These are phyloP conservation scores for Bombardia bombarda DNA, from an alignment of 495 filamentous ascomycete genomes.

Conservation along the genomic window DNA sequence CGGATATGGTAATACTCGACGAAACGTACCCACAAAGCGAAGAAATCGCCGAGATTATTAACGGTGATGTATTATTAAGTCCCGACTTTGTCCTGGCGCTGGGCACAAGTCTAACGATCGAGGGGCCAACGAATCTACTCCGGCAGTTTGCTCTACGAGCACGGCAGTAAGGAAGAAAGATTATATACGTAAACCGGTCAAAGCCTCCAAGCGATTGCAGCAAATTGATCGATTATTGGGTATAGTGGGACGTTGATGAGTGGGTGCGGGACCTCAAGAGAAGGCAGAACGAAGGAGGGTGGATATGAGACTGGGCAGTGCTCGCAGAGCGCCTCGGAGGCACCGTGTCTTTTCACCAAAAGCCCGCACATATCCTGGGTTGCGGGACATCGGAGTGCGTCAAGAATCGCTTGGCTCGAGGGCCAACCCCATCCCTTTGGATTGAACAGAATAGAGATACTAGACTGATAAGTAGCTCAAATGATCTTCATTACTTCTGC, in stretches of 20 bases:
- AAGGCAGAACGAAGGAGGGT: background rate
- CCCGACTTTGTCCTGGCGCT: background rate
- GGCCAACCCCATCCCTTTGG: too few relatives aligned
- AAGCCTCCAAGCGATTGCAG: conserved; percentile 1
- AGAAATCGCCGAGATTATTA: background rate
- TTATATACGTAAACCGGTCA: background rate
- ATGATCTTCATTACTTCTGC: too few relatives aligned
- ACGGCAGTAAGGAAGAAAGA: background rate
- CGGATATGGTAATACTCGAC: background rate
- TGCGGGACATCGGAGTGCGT: too few relatives aligned
- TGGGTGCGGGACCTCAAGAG: background rate
- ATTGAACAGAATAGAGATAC: too few relatives aligned
- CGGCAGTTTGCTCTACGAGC: background rate
- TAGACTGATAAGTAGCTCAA: too few relatives aligned
- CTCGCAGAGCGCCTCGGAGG: background rate
- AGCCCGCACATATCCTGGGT: too few relatives aligned
- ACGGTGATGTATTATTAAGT: background rate
- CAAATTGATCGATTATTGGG: background rate
- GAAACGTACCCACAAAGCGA: background rate
- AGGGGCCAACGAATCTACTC: background rate
- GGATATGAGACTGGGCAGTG: background rate
- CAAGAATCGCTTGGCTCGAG: too few relatives aligned
- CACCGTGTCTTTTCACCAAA: too few relatives aligned
- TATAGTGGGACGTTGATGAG: conserved; percentile 1
- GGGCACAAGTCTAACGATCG: background rate